phyloP scores from a whole-genome alignment of 1,284 basidiomycete genomes.

The Coriolopsis trogii region DNA sequence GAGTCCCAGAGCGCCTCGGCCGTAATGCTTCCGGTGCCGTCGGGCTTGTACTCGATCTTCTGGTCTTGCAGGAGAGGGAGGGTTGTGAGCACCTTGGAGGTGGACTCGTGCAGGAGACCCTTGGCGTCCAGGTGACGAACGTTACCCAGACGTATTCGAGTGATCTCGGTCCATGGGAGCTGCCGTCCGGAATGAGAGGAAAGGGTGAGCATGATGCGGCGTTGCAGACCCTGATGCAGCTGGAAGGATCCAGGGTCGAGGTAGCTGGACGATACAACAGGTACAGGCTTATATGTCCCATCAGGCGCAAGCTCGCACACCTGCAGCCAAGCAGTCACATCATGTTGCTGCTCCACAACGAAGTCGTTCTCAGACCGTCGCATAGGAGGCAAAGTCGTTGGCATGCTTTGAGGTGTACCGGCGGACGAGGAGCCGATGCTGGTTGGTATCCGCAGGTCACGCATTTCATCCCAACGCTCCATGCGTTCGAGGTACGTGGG shows the following conservation, averaged over 20 bases:
- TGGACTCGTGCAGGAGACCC: constrained; percentile 78
- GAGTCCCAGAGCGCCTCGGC: constrained; percentile 91
- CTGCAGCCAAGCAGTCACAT: constrained; percentile 86
- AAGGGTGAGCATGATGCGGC: constrained; percentile 77
- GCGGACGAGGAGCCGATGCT: constrained; percentile 21
- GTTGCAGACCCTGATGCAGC: constrained; percentile 92
- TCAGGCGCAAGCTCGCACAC: constrained; percentile 86
- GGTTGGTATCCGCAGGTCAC: constrained; percentile 58
- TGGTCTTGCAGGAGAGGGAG: constrained; percentile 78
- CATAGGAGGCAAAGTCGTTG: constrained; percentile 66
- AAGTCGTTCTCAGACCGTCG: constrained; percentile 92
- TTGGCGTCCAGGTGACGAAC: constrained; percentile 85
- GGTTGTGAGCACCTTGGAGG: constrained; percentile 66
- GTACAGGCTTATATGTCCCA: constrained; percentile 85
- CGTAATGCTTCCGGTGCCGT: constrained; percentile 76
- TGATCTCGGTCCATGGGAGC: constrained; percentile 84
- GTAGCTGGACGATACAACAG: constrained; percentile 77
- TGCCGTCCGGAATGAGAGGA: constrained; percentile 89
- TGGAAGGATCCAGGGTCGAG: constrained; percentile 88
- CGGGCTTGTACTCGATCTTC: constrained; percentile 71
- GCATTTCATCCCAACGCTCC: constrained; percentile 90
- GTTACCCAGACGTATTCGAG: constrained; percentile 79
- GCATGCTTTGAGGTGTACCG: constrained; percentile 28
- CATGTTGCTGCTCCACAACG: constrained; percentile 86
- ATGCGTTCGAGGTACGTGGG: constrained; percentile 85